Evolutionary conservation across 192 early-diverging fungal genomes (phyloP).

Genomic region (Chytriomyces sp.): DNA sequence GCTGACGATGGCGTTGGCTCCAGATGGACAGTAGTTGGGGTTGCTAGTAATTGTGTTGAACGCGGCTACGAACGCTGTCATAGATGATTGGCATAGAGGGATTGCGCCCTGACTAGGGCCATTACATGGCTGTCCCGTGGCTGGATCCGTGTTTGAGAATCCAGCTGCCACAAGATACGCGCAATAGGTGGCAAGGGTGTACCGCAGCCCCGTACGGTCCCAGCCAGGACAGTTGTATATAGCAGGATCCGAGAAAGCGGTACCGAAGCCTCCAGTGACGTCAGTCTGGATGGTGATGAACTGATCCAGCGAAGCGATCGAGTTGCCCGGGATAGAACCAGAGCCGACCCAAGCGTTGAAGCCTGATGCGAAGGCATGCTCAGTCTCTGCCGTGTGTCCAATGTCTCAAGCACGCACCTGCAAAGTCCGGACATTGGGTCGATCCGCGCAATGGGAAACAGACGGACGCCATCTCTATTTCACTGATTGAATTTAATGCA

Average conservation of each 20-base stretch:
- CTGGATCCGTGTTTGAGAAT: background rate
- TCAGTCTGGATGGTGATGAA: background rate
- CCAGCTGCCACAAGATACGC: constrained; percentile 3
- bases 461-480: no score
- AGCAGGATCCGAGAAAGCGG: background rate
- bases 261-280: background rate
- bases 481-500: no score
- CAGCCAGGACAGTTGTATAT: background rate
- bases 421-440: constrained; percentile 20
- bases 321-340: background rate
- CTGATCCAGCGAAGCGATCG: background rate
- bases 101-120: background rate
- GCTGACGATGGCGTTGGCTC: background rate
- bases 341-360: background rate
- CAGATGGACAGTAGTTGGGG: constrained; percentile 9
- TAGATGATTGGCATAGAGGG: constrained; percentile 1
- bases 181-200: background rate
- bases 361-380: background rate
- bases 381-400: background rate
- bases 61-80: constrained; percentile 1
- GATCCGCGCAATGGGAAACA: constrained; percentile 17
- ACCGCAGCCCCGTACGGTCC: constrained; percentile 25
- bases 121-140: background rate
- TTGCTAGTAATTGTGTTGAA: background rate
- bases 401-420: constrained; percentile 10